Base-by-base conservation (phyloP, 441 rosid species). In the Euphorbia schlechtendalii region DNA sequence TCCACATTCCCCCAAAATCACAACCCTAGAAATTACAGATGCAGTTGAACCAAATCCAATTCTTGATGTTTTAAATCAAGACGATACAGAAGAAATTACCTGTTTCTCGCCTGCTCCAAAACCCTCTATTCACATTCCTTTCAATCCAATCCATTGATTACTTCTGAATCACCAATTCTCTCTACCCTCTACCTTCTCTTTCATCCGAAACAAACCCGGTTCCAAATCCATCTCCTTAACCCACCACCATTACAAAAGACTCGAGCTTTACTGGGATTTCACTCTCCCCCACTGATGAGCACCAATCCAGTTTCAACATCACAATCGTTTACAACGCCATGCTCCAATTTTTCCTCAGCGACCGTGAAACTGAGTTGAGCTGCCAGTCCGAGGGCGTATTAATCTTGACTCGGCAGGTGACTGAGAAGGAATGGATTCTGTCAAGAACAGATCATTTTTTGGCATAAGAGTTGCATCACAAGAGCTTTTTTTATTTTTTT, bases 241-340 rank as follows among this genome's bases (percentile, higher is more conserved):
- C 64, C 74, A 62, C 74, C 81, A 70, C 13, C 79, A 78, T 59
- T 67, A 61, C 70, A 78, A 71, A n/a, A 76, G 68, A 68, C 69
- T 84, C 78, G 78, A 78, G 79, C 81, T 84, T 5, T 70, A 78
- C 30, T 82, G 88, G 84, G 86, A 82, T 63, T 81, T 84, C 77
- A 84, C 80, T 48, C 63, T 73, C 45, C 78, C 84, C 10, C 69
- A 67, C 36, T 82, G 88, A 84, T 0, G 86, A 82, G 75, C 88
- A 84, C 0, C 80, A 82, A 10, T 77, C 83, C 0, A 43, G 67
- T 53, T 84, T 81, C 67, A 80, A 80, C 72, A 12, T 84, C 18
- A 82, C 81, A 73, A 66, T 84, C 68, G 66, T 77, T 1, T 73
- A 81, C 76, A 73, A 78, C 62, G 75, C 65, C 21, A 80, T 61